A percentile compares a stretch with the other conserved stretches of the same genome.
Evolutionary conservation across 2,329 filamentous ascomycete species (phyloP).

Genomic region (Hymenoscyphus occultus): DNA sequence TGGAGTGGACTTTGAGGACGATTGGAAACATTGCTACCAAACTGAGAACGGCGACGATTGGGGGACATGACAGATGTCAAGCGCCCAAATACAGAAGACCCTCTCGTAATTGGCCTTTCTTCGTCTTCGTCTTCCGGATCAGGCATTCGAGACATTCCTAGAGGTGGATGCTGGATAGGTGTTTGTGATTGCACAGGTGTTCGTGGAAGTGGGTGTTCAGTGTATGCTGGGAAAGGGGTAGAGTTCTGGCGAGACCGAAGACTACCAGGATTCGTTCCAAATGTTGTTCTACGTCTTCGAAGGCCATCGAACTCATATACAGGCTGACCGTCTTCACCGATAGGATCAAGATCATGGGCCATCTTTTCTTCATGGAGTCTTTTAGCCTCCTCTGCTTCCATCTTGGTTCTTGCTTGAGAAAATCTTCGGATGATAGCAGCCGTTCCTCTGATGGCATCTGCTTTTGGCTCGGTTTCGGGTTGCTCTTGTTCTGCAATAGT

Average conservation of each 20-base stretch:
- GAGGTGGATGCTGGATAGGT: conserved; percentile 61
- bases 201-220: conserved; percentile 28
- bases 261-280: conserved; percentile 36
- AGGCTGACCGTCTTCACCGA: conserved; percentile 59
- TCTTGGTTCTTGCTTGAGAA: conserved; percentile 70
- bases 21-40: conserved; percentile 32
- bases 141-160: conserved; percentile 86
- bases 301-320: conserved; percentile 89
- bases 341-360: conserved; percentile 65
- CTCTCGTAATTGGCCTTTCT: conserved; percentile 47
- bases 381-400: conserved; percentile 75
- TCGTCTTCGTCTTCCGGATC: conserved; percentile 59
- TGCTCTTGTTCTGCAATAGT: conserved; percentile 95
- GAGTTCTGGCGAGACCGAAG: conserved; percentile 32
- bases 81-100: conserved; percentile 44
- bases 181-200: conserved; percentile 22
- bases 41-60: conserved; percentile 21
- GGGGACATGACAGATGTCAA: conserved; percentile 37
- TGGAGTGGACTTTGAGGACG: conserved; percentile 53
- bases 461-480: conserved; percentile 93
- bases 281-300: conserved; percentile 64
- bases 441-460: conserved; percentile 89
- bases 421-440: conserved; percentile 84
- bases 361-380: conserved; percentile 76
- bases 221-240: conserved; percentile 30